Evolutionary conservation across 495 filamentous ascomycete species (phyloP).

Genomic region (Xylaria longipes): DNA sequence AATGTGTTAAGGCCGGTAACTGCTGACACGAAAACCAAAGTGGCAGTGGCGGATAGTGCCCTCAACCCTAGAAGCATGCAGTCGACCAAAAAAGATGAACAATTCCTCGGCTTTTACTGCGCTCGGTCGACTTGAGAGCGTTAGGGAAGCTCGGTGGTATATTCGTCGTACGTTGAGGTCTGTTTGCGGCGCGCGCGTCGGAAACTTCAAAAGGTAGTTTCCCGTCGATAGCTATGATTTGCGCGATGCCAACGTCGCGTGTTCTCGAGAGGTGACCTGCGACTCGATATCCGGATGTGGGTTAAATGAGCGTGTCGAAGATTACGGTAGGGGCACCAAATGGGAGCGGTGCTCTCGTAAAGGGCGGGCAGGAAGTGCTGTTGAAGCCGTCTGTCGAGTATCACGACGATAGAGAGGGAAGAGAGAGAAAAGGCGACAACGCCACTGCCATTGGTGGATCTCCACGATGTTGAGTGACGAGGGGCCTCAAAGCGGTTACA

Average conservation of each 20-base stretch:
- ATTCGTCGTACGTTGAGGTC: background rate
- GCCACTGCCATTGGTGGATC: background rate
- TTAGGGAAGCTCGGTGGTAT: no score
- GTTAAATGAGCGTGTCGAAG: constrained; percentile 21
- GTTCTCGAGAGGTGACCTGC: background rate
- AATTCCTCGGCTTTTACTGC: background rate
- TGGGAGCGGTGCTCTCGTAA: background rate
- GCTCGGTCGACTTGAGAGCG: background rate
- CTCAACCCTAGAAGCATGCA: constrained; percentile 6
- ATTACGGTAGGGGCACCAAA: background rate
- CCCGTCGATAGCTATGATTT: background rate
- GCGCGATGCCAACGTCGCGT: constrained; percentile 18
- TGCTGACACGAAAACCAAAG: background rate
- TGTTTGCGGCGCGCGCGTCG: constrained; percentile 2
- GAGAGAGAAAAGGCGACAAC: constrained; percentile 1
- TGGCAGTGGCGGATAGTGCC: background rate
- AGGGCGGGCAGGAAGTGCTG: constrained; percentile 12
- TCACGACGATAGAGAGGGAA: constrained; percentile 25
- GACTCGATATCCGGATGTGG: background rate
- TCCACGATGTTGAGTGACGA: constrained; percentile 20
- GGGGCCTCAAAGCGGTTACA: constrained; percentile 8
- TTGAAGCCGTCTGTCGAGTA: constrained; percentile 24
- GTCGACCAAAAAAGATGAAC: background rate
- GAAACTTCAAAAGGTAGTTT: background rate
- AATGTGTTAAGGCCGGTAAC: background rate